Base-by-base conservation (phyloP, 768 basidiomycete species). In the Phaeotremella fagi region DNA sequence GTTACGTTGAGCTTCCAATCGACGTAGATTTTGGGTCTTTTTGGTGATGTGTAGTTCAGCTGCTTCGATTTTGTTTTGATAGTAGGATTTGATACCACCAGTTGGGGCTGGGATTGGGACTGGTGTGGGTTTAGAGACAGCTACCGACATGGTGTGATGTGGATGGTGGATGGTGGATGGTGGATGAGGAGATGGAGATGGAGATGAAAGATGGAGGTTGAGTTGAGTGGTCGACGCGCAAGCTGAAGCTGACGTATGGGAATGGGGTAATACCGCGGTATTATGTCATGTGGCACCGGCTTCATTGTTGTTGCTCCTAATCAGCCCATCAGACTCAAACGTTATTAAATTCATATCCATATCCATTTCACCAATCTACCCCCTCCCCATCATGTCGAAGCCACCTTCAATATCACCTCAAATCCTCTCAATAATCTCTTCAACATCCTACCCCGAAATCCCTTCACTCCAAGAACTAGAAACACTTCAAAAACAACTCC, bases 1-100 rank as follows among this genome's bases (percentile, higher is more conserved):
- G 81, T 99, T 99, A 55, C 95, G 80, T 73, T 97, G 92, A 5
- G 94, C 95, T 77, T 99, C 94, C 65, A 98, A 77, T 51, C 94
- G 87, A 22, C 94, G 81, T 50, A 99, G 72, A 76, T 98, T 97
- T 79, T 97, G 91, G 0, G 92, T 95, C 75, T 91, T 94, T 75
- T 90, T 84, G 75, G 92, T 95, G 60, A 97, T 95, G 36, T 87
- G 81, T 25, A 95, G 80, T 66, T 98, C 94, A 1, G 91, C 86
- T 7, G 86, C 79, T 71, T 97, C 91, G 29, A 97, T 97, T 78
- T 97, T 99, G 16, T 89, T 85, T 73, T 91, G 88, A 71, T 92
- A 97, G 79, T 94, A 99, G 0, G 86, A 83, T 56, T 70, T 70
- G 54, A 70, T 70, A 26, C 57, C 66, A 42, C 59, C 59, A 22